Evolutionary conservation across 2,329 filamentous ascomycete species (phyloP).

Genomic region (Penicillium hesseltinei): DNA sequence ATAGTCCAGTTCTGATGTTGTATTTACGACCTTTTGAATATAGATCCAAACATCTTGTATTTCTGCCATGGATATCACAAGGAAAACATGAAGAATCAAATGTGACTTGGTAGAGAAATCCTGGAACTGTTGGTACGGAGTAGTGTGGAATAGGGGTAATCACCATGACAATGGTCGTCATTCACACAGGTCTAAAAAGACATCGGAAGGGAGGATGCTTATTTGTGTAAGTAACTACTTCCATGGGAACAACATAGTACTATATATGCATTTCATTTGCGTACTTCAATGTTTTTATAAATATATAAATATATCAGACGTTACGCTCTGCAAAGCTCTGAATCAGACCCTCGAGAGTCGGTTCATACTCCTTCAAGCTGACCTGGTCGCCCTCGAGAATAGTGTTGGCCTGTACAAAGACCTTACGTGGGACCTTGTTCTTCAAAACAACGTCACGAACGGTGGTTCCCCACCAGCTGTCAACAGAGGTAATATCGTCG

Average conservation of each 20-base stretch:
- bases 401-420: conserved; percentile 94
- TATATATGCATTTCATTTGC: background rate
- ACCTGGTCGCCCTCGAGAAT: conserved; percentile 68
- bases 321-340: conserved; percentile 70
- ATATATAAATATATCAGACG: conserved; percentile 29
- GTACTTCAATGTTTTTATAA: background rate
- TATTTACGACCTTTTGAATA: background rate
- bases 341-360: conserved; percentile 76
- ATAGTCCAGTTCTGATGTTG: no score
- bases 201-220: background rate
- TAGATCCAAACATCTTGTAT: background rate
- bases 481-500: conserved; percentile 77
- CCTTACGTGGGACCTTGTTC: conserved; percentile 59
- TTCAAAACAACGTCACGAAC: conserved; percentile 65
- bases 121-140: background rate
- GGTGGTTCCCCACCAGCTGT: conserved; percentile 78
- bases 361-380: conserved; percentile 79
- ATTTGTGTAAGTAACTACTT: background rate
- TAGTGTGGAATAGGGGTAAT: background rate
- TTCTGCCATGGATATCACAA: no score
- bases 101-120: background rate
- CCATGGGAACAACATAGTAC: background rate
- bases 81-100: no score
- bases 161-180: background rate
- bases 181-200: background rate